Percentiles rank a stretch among this genome's conserved stretches.
Conservation (phyloP, 139 green algal species). For the Mesotaenium endlicherianum region DNA sequence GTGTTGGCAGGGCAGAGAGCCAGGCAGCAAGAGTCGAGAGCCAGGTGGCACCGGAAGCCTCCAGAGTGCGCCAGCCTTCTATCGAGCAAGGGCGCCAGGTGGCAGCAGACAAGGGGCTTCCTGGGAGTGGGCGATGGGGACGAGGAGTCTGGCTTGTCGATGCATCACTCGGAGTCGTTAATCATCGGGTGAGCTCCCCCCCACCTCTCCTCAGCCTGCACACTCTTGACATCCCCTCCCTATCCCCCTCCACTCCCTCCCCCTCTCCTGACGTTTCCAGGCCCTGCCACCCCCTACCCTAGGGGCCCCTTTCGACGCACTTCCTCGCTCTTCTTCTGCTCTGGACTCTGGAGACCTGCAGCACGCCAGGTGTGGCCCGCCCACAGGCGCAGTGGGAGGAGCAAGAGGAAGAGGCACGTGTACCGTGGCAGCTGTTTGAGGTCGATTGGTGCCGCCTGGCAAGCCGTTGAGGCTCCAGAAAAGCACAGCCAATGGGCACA, state of each 20-base stretch:
- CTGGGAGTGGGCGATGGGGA: conserved; percentile 26
- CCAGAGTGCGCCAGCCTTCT: too few species aligned
- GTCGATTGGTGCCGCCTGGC: background rate
- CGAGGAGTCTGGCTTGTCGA: conserved; percentile 6
- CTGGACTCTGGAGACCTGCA: background rate
- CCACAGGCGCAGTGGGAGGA: background rate
- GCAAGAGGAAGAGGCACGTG: background rate
- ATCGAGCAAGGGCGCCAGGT: too few species aligned
- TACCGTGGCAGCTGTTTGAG: background rate
- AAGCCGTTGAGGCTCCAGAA: background rate
- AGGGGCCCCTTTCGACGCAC: background rate
- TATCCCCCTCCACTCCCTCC: background rate
- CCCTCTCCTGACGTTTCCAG: background rate
- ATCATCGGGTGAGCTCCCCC: conserved; percentile 14
- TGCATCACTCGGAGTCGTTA: conserved; percentile 17
- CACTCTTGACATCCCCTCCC: background rate
- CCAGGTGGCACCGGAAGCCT: too few species aligned
- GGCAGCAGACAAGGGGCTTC: background rate
- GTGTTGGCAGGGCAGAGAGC: too few species aligned
- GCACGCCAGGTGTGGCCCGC: too few species aligned
- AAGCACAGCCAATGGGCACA: background rate
- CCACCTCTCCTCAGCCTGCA: background rate
- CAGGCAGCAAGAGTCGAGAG: too few species aligned
- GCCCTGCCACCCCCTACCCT: background rate
- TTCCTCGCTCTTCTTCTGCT: background rate